These are phyloP conservation scores for Zygnema circumcarinatum DNA, from an alignment of 139 green algal genomes.

Conservation along the genomic window DNA sequence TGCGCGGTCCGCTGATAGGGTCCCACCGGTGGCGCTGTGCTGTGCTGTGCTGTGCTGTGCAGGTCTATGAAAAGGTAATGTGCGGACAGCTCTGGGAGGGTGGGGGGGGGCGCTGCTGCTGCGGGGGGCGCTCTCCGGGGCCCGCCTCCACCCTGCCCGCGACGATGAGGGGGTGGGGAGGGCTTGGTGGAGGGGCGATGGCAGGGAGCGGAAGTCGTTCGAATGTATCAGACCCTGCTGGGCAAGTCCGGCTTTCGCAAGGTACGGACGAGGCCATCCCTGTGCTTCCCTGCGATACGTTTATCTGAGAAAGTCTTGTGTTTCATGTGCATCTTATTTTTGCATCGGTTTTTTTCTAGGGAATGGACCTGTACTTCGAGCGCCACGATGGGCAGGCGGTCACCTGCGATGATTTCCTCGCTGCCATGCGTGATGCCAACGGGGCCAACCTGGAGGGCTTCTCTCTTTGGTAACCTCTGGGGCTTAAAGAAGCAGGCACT, in stretches of 20 bases:
- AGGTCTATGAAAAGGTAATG: too few species aligned
- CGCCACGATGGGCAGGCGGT: conserved; percentile 94
- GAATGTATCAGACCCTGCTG: conserved; percentile 92
- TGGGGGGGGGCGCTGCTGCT: too few species aligned
- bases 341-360: conserved; percentile 44
- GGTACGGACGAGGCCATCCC: too few species aligned
- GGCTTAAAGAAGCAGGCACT: conserved; percentile 46
- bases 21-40: too few species aligned
- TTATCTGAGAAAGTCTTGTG: too few species aligned
- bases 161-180: too few species aligned
- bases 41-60: too few species aligned
- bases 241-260: conserved; percentile 91
- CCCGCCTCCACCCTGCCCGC: too few species aligned
- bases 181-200: conserved; percentile 29
- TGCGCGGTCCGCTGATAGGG: too few species aligned
- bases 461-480: conserved; percentile 68
- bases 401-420: conserved; percentile 97
- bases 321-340: too few species aligned
- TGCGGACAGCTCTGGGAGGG: too few species aligned
- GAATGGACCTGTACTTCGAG: conserved; percentile 98
- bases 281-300: neutral
- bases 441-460: conserved; percentile 78
- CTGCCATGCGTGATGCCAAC: conserved; percentile 96
- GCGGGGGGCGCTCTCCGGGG: too few species aligned
- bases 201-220: conserved; percentile 87